These are phyloP conservation scores for Melocanna baccifera DNA, from an alignment of 176 grass and related monocot species.

Conservation along the genomic window DNA sequence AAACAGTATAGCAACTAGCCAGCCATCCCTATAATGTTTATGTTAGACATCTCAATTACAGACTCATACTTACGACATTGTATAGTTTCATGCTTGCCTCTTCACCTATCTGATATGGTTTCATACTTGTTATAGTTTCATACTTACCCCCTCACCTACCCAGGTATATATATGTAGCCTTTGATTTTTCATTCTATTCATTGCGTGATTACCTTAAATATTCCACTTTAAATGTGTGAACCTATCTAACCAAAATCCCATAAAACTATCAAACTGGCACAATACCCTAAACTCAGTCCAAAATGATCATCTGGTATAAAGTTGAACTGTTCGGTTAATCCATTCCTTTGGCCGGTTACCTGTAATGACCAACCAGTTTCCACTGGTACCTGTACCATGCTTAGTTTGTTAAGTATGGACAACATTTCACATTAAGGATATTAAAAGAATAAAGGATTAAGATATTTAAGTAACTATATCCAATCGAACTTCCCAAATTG, in stretches of 20 bases:
- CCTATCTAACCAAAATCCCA: neutral
- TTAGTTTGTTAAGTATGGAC: neutral
- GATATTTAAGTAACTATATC: neutral
- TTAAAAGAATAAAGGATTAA: neutral
- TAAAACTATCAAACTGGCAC: neutral
- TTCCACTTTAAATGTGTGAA: neutral
- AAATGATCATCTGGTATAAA: neutral
- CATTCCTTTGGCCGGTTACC: neutral
- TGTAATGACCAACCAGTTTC: neutral
- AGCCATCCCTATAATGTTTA: neutral
- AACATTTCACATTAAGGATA: neutral
- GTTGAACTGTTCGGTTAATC: neutral
- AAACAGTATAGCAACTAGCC: neutral
- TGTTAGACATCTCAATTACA: too few relatives aligned
- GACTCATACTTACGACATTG: too few relatives aligned
- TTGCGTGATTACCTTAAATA: too few relatives aligned
- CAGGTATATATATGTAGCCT: too few relatives aligned
- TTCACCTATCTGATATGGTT: too few relatives aligned
- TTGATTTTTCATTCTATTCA: too few relatives aligned
- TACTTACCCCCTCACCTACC: too few relatives aligned
- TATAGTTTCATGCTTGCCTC: too few relatives aligned
- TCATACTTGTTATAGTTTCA: too few relatives aligned
- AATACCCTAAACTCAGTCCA: neutral
- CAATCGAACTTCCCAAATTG: neutral
- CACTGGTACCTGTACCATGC: neutral